Evolutionary conservation across 2,329 filamentous ascomycete genomes (phyloP).

Genomic region (Huntiella abstrusa): DNA sequence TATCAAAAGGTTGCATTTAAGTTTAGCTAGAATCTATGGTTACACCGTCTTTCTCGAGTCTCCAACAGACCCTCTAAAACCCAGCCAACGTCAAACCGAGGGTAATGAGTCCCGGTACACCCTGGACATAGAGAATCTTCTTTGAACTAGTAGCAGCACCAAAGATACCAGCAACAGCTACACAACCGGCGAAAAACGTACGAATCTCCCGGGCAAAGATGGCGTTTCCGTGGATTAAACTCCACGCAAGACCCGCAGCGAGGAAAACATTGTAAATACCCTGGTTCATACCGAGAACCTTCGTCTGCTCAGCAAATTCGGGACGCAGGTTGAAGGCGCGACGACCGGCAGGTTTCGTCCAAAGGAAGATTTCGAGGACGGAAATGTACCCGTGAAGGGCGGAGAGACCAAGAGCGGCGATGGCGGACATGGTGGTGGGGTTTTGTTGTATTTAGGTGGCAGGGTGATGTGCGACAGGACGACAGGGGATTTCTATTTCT

Average conservation of each 20-base stretch:
- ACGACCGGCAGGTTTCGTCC: slow-evolving; percentile 26
- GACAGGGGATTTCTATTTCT: not conserved
- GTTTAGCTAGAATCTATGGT: too few species aligned
- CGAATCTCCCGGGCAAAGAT: slow-evolving; percentile 25
- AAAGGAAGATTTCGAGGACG: slow-evolving; percentile 30
- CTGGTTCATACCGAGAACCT: slow-evolving; percentile 29
- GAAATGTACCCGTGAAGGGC: slow-evolving; percentile 29
- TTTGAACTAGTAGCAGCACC: slow-evolving; percentile 24
- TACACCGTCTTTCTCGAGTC: too few species aligned
- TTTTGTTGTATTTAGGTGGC: too few species aligned
- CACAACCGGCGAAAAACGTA: slow-evolving; percentile 29
- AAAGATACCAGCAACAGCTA: slow-evolving; percentile 26
- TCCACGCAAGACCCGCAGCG: slow-evolving; percentile 29
- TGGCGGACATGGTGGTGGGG: slow-evolving; percentile 17
- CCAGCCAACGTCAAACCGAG: slow-evolving; percentile 15
- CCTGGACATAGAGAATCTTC: slow-evolving; percentile 27
- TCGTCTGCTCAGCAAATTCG: slow-evolving; percentile 28
- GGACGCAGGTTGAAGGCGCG: slow-evolving; percentile 25
- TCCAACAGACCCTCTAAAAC: slow-evolving; percentile 4
- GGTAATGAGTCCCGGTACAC: slow-evolving; percentile 18
- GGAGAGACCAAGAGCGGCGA: slow-evolving; percentile 22
- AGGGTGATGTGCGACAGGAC: too few species aligned
- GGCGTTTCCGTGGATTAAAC: slow-evolving; percentile 24
- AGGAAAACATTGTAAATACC: slow-evolving; percentile 35
- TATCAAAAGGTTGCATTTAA: too few species aligned